These are phyloP conservation scores for Apiotrichum montevideense DNA, from an alignment of 1,284 basidiomycete genomes.

Conservation along the genomic window DNA sequence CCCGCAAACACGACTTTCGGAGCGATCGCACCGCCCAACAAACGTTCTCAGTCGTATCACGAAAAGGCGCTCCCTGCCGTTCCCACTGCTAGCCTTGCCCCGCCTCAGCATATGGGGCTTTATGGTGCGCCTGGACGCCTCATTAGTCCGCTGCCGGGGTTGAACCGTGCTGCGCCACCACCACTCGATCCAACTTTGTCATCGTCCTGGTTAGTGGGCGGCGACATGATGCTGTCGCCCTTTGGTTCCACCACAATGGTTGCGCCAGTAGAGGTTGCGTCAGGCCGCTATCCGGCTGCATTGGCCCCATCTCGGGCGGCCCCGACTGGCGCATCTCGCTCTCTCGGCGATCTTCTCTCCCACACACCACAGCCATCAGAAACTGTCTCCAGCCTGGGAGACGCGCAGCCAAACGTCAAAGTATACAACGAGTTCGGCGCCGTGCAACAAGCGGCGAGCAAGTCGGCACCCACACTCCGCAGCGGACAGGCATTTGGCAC, in stretches of 20 bases:
- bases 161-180: neutral
- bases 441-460: neutral
- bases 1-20: neutral
- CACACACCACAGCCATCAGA: neutral
- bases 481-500: neutral
- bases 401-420: neutral
- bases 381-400: neutral
- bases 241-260: constrained; percentile 2
- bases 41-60: neutral
- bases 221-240: constrained; percentile 17
- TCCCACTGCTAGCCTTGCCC: neutral
- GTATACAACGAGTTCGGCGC: constrained; percentile 12
- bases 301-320: neutral
- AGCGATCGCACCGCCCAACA: no score
- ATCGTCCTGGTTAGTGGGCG: neutral
- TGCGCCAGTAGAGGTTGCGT: neutral
- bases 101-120: neutral
- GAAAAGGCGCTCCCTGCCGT: neutral
- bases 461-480: neutral
- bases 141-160: neutral
- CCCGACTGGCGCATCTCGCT: constrained; percentile 1
- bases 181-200: neutral
- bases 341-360: neutral
- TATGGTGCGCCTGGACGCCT: neutral
- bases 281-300: no score